Percentiles rank a stretch among this genome's conserved stretches.
Evolutionary conservation across 2,329 filamentous ascomycete species (phyloP).

Genomic region (Botryotinia calthae): DNA sequence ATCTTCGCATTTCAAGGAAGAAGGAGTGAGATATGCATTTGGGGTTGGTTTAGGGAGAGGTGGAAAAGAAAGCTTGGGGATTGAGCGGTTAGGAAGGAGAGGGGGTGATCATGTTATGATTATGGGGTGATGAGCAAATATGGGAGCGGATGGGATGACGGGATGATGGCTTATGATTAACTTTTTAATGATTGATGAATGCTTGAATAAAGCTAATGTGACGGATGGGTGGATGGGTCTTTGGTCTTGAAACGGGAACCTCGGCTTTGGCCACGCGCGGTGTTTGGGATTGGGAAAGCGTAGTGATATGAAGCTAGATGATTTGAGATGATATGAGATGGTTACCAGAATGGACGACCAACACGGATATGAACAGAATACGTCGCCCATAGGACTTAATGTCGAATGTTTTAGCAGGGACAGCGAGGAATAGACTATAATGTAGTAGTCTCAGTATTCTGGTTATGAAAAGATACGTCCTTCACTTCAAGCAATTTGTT

Average conservation of each 20-base stretch:
- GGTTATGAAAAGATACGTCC: neutral
- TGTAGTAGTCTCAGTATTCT: neutral
- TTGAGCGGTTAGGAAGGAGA: constrained; percentile 35
- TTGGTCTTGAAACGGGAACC: neutral
- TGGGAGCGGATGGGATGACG: neutral
- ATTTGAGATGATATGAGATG: neutral
- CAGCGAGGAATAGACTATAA: neutral
- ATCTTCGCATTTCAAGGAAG: constrained; percentile 18
- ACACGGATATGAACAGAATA: neutral
- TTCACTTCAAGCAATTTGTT: neutral
- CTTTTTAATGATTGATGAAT: constrained; percentile 17
- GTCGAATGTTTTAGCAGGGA: neutral
- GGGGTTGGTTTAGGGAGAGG: constrained; percentile 33
- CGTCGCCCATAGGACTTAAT: neutral
- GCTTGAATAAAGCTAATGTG: constrained; percentile 2
- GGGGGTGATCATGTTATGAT: constrained; percentile 14
- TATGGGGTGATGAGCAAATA: neutral
- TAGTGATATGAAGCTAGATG: neutral
- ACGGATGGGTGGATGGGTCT: neutral
- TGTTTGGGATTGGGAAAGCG: neutral
- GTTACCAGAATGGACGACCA: too few species aligned
- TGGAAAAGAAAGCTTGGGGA: constrained; percentile 34
- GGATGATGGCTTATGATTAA: neutral
- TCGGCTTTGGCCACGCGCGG: neutral
- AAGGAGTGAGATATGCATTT: constrained; percentile 32